Evolutionary conservation across 371 early-diverging fungal species (phyloP).

Genomic region (Amoeboaphelidium protococcarum): DNA sequence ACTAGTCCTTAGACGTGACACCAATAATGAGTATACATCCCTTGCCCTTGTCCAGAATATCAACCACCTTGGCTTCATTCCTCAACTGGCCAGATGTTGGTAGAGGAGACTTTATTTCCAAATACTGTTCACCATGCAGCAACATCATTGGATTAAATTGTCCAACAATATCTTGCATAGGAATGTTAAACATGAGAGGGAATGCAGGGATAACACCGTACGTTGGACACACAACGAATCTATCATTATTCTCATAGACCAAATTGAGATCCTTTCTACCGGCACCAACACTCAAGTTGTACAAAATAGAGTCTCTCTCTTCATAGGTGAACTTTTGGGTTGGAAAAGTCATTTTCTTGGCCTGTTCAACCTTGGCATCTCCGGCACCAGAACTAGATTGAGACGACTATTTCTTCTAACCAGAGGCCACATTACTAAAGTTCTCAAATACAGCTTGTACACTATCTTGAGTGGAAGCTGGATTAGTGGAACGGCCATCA

Average conservation of each 20-base stretch:
- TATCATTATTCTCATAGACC: conserved; percentile 62
- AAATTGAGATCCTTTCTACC: conserved; percentile 49
- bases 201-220: conserved; percentile 75
- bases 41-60: conserved; percentile 87
- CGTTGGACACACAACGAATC: conserved; percentile 61
- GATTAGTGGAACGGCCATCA: conserved; percentile 70
- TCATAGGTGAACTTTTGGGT: conserved; percentile 30
- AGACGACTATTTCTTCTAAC: too few relatives aligned
- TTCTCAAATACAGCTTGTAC: conserved; percentile 15
- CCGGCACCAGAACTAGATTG: not conserved
- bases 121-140: conserved; percentile 89
- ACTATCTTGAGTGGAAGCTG: conserved; percentile 46
- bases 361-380: not conserved
- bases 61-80: conserved; percentile 47
- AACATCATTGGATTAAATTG: conserved; percentile 92
- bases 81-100: conserved; percentile 50
- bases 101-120: conserved; percentile 51
- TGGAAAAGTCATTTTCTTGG: not conserved
- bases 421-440: not conserved
- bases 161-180: conserved; percentile 46
- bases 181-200: conserved; percentile 24
- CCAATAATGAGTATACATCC: conserved; percentile 55
- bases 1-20: conserved; percentile 40
- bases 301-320: conserved; percentile 71
- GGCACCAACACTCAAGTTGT: conserved; percentile 77